Conservation (phyloP, 148 eudicot species). For the Diospyros kaki region DNA sequence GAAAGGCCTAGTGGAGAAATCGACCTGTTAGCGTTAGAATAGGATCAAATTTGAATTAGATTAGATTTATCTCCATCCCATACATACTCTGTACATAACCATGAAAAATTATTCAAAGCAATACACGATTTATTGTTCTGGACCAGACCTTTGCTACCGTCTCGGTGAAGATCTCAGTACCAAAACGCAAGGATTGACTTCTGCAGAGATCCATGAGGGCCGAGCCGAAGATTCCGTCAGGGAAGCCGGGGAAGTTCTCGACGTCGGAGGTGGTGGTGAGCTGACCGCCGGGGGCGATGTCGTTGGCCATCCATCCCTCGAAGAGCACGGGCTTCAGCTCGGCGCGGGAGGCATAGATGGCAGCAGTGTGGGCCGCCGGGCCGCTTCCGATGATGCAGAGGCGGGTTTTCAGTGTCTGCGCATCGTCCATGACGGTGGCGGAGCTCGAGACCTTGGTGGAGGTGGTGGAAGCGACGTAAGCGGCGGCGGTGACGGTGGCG, state of each 20-base stretch:
- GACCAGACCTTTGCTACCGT: conserved; percentile 30
- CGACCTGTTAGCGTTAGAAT: conserved; percentile 23
- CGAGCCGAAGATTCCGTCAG: conserved; percentile 51
- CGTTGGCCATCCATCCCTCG: conserved; percentile 95
- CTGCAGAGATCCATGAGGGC: conserved; percentile 59
- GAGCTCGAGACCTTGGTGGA: conserved; percentile 13
- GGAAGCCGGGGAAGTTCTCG: conserved; percentile 89
- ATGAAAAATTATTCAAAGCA: too few relatives aligned
- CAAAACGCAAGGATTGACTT: conserved; percentile 46
- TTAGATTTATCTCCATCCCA: too few relatives aligned
- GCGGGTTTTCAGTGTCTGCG: conserved; percentile 44
- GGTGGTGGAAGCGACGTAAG: conserved; percentile 22
- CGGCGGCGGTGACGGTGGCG: not conserved
- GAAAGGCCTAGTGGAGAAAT: conserved; percentile 48
- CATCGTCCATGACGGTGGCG: conserved; percentile 33
- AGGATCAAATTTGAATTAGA: too few relatives aligned
- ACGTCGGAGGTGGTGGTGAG: conserved; percentile 90
- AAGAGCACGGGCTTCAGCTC: conserved; percentile 76
- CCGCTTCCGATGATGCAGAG: conserved; percentile 88
- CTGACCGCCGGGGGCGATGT: conserved; percentile 87
- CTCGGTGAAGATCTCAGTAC: conserved; percentile 58
- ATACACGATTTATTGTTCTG: too few relatives aligned
- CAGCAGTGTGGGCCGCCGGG: conserved; percentile 92
- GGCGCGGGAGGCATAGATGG: conserved; percentile 85
- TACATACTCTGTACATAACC: too few relatives aligned